Base-by-base conservation (phyloP, 2,329 filamentous ascomycete genomes). In the Mycosphaerelloides madeirae region DNA sequence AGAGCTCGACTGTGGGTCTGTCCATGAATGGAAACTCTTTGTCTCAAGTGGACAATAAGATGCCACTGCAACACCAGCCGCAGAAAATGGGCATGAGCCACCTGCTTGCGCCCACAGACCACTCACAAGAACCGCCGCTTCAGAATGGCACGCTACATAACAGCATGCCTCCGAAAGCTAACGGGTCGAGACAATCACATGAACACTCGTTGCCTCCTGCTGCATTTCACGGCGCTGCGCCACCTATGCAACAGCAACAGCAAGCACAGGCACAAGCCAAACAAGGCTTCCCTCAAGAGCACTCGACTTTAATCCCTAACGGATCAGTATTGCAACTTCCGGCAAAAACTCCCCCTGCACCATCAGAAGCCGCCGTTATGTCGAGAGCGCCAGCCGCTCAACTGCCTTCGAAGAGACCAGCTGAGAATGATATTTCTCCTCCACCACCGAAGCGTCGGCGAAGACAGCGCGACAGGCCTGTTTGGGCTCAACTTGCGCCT, bases 401-500 rank as follows among this genome's bases (percentile, higher is more conserved):
- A 9, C 22, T 49, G 11, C 45, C 50, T 16, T 42, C 55, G 43
- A 63, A 63, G 41, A 52, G 61, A 8, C 40, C 54, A 28, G 60
- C 63, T 13, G 54, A 56, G 15, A 46, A 48, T 8, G 47, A 55
- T 3, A 37, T 48, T 8, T 44, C 49, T 4, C 48, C 22, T 25
- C 54, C 49, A 14, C 59, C 61, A 18, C 38, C 46, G 6, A 66
- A 66, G 46, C 58, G 55, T 29, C 55, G 50, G 22, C 40, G 49
- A 38, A 47, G 39, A 13, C 49, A 56, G 12, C 60, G 60, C 41
- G 62, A 64, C 41, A 53, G 59, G 29, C 64, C 64, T 1, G 46
- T 58, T 9, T 66, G 64, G 64, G 64, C 64, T 6, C 48, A 57
- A n/a, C 54, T 64, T 7, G 43, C 50, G 19, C 50, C 40, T 12